phyloP scores from a whole-genome alignment of 108 stramenopile genomes.

The Nitzschia sp. region DNA sequence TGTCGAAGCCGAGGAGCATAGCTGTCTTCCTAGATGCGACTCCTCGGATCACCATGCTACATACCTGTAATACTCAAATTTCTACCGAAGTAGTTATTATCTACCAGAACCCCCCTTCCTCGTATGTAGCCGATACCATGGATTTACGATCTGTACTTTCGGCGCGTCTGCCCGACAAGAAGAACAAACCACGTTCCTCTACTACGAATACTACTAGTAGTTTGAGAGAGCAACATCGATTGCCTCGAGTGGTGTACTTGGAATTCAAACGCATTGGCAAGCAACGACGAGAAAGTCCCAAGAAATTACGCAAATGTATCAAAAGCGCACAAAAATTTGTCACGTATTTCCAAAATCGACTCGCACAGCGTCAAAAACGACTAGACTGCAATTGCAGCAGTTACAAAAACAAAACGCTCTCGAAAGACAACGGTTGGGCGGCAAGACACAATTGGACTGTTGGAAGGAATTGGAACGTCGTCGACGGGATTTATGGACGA shows the following conservation, averaged over 20 bases:
- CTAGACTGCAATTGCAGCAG: neutral
- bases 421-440: slow-evolving; percentile 24
- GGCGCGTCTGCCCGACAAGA: neutral
- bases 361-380: neutral
- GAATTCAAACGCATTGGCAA: slow-evolving; percentile 43
- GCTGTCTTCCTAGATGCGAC: too few relatives aligned
- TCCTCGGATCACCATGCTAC: too few relatives aligned
- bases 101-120: too few relatives aligned
- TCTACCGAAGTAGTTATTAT: too few relatives aligned
- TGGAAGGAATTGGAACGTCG: slow-evolving; percentile 43
- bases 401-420: slow-evolving; percentile 3
- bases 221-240: neutral
- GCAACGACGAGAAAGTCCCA: slow-evolving; percentile 23
- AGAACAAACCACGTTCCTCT: neutral
- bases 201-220: neutral
- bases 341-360: slow-evolving; percentile 20
- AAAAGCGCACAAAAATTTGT: slow-evolving; percentile 27
- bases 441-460: slow-evolving; percentile 28
- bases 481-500: slow-evolving; percentile 5
- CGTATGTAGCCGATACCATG: neutral
- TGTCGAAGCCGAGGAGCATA: too few relatives aligned
- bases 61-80: too few relatives aligned
- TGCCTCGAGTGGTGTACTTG: slow-evolving; percentile 24
- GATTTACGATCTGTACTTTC: neutral
- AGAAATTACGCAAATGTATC: slow-evolving; percentile 7